Evolutionary conservation across 257 asterid species (phyloP), one percentile per base, ranked within the genome.

Genomic region (Solanum arcanum): DNA sequence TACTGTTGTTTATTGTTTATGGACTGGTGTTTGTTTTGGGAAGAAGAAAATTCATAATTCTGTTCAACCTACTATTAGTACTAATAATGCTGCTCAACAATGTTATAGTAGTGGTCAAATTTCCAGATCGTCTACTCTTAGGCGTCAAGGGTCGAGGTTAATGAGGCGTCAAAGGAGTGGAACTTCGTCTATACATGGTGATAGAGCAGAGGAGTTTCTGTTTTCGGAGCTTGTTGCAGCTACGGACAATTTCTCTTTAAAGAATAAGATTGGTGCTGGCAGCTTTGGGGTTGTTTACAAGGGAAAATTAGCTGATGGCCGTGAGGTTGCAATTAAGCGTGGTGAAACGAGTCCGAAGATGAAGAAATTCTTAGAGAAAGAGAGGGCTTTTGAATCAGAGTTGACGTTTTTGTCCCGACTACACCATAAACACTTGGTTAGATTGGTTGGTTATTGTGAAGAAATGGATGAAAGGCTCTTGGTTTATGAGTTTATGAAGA

Each of bases 1-100:
- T 69, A 72, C 70, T 9, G 18, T 42, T 66, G 66, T 72, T 47
- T 85, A 85, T 44, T 85, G 83, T 72, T 41, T 68, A 44, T 85
- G 87, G 82, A 69, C 60, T 29, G 66, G 87, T 39, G 81, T 85
- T 85, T 85, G 80, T 52, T 83, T 83, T 52, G 86, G 86, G 56
- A 83, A 83, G 81, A 85, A 68, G 62, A 85, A 66, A 66, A 85
- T 85, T 66, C 80, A 85, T 25, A 85, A 72, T 74, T 69, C 87
- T 42, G 76, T 46, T 44, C 87, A 83, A 39, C 75, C 86, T 64
- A 64, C 83, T n/a, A 76, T 76, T 76, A 41, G 35, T 76, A 41
- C 83, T 74, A 73, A 18, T 73, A 76, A 75, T 75, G 83, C 0
- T 75, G 56, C 56, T 75, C 56, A 75, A 75, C 83, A 23, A 6